Conservation (phyloP, 2,329 filamentous ascomycete genomes). For the Arthrobotrys pseudoclavata region DNA sequence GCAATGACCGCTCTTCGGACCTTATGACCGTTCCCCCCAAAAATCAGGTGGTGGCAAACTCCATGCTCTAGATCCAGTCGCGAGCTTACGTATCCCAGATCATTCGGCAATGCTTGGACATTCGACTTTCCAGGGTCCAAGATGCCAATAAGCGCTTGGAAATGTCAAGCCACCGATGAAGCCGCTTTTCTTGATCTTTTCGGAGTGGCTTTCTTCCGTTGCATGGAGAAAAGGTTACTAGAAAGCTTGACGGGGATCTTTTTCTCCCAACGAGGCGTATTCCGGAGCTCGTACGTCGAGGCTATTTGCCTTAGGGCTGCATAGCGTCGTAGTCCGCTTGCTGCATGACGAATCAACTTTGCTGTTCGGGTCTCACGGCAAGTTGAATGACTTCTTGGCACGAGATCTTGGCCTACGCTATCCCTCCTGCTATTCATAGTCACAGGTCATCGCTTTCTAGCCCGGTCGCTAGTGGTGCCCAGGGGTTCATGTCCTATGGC, state of each 20-base stretch:
- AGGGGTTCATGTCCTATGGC: slow-evolving; percentile 34
- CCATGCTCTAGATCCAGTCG: slow-evolving; percentile 23
- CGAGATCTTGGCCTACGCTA: slow-evolving; percentile 53
- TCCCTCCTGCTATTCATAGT: slow-evolving; percentile 37
- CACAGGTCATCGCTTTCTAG: slow-evolving; percentile 51
- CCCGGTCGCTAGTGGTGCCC: slow-evolving; percentile 44
- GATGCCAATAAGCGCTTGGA: slow-evolving; percentile 6
- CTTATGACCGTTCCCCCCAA: slow-evolving; percentile 29
- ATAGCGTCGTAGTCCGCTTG: slow-evolving; percentile 39
- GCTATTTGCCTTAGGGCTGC: slow-evolving; percentile 56
- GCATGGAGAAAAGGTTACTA: not conserved
- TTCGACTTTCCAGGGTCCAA: slow-evolving; percentile 12
- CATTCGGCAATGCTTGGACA: slow-evolving; percentile 16
- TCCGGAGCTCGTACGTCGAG: slow-evolving; percentile 18
- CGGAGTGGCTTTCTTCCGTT: slow-evolving; percentile 29
- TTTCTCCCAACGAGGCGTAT: slow-evolving; percentile 49
- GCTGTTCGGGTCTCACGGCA: slow-evolving; percentile 48
- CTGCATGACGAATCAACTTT: slow-evolving; percentile 53
- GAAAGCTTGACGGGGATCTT: slow-evolving; percentile 17
- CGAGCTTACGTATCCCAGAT: slow-evolving; percentile 32
- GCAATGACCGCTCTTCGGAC: slow-evolving; percentile 23
- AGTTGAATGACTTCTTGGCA: slow-evolving; percentile 40
- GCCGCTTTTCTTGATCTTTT: slow-evolving; percentile 24
- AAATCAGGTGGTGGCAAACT: slow-evolving; percentile 35
- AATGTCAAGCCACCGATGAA: slow-evolving; percentile 38